Conservation (phyloP, 139 green algal genomes). For the Eudorina sp. region DNA sequence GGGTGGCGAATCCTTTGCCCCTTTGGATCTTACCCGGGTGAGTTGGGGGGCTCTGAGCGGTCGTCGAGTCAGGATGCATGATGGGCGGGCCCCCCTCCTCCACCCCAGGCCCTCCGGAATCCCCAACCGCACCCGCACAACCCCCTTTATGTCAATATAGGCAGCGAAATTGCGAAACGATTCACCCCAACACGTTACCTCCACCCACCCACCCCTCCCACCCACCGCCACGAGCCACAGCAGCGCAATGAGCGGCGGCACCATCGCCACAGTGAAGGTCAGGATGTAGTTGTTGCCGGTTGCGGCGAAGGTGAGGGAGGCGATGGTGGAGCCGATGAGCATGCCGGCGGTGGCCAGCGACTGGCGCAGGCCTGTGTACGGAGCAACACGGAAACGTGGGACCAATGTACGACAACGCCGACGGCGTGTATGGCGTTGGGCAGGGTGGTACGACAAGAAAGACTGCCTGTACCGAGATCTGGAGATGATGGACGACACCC, state of each 20-base stretch:
- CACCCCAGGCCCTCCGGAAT: neutral
- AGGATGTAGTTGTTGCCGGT: slow-evolving; percentile 77
- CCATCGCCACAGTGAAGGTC: slow-evolving; percentile 78
- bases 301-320: slow-evolving; percentile 68
- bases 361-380: slow-evolving; percentile 82
- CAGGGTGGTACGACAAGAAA: too few relatives aligned
- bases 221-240: slow-evolving; percentile 61
- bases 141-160: neutral
- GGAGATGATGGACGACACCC: too few relatives aligned
- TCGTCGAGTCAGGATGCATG: too few relatives aligned
- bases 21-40: too few relatives aligned
- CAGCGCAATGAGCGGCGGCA: slow-evolving; percentile 74
- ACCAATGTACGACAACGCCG: too few relatives aligned
- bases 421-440: too few relatives aligned
- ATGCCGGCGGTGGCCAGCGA: slow-evolving; percentile 81
- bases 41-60: too few relatives aligned
- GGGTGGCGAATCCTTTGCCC: too few relatives aligned
- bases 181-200: neutral
- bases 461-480: too few relatives aligned
- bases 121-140: neutral
- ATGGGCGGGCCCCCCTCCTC: neutral
- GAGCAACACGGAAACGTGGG: too few relatives aligned
- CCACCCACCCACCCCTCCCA: neutral
- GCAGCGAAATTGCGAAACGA: too few relatives aligned
- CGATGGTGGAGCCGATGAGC: slow-evolving; percentile 76